Evolutionary conservation across 805 yeast species (phyloP).

Genomic region (Yarrowia sp.): DNA sequence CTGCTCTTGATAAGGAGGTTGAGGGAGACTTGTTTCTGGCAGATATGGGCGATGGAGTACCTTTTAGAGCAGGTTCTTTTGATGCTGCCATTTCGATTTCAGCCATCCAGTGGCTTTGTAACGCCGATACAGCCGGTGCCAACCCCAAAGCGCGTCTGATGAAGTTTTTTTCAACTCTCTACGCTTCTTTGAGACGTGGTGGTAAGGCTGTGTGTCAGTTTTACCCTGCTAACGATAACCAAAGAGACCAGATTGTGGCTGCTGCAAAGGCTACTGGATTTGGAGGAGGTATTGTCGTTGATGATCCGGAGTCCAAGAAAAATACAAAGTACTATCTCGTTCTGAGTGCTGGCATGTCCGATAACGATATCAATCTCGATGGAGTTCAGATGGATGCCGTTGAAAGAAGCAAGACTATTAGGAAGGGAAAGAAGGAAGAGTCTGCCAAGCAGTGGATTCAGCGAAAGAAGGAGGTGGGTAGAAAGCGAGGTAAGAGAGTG

Average conservation of each 20-base stretch:
- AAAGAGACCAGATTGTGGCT: slow-evolving; percentile 68
- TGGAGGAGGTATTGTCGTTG: slow-evolving; percentile 92
- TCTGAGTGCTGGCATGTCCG: slow-evolving; percentile 80
- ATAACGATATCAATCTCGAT: slow-evolving; percentile 67
- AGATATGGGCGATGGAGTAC: slow-evolving; percentile 92
- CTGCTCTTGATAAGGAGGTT: slow-evolving; percentile 85
- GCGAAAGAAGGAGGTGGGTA: slow-evolving; percentile 92
- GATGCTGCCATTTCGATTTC: slow-evolving; percentile 95
- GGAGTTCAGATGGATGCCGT: slow-evolving; percentile 77
- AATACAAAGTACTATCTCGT: slow-evolving; percentile 90
- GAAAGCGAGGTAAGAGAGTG: slow-evolving; percentile 81
- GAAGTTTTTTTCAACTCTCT: slow-evolving; percentile 82
- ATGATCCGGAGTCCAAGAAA: slow-evolving; percentile 88
- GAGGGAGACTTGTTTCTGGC: slow-evolving; percentile 91
- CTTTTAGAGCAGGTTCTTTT: slow-evolving; percentile 92
- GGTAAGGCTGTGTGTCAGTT: slow-evolving; percentile 98
- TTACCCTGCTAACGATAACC: slow-evolving; percentile 87
- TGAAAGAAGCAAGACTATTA: slow-evolving; percentile 34
- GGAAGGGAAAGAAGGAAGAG: slow-evolving; percentile 58
- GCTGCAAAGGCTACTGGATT: slow-evolving; percentile 95
- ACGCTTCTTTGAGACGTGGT: slow-evolving; percentile 83
- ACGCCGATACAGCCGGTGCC: slow-evolving; percentile 78
- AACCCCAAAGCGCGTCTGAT: slow-evolving; percentile 82
- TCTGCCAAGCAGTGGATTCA: slow-evolving; percentile 74
- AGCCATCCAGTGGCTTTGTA: slow-evolving; percentile 97